Evolutionary conservation across 805 yeast species (phyloP).

Genomic region (Wickerhamiella kurtzmanii): DNA sequence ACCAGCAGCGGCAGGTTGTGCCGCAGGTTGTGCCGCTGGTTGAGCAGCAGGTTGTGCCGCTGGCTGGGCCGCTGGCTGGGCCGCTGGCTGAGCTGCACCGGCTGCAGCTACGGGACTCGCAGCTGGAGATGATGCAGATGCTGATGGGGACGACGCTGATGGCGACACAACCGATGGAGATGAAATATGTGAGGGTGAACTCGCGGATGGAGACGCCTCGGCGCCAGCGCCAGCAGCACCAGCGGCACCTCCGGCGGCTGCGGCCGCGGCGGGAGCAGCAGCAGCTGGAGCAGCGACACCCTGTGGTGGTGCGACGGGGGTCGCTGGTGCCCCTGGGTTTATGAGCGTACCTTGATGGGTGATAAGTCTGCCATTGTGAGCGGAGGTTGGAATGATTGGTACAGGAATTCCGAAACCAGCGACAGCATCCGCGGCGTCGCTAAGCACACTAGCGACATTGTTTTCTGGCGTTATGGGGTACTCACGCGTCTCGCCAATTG

Average conservation of each 20-base stretch:
- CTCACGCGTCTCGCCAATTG: conserved; percentile 37
- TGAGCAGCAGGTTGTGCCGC: no score
- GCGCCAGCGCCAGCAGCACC: no score
- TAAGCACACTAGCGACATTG: neutral
- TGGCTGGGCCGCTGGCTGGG: neutral
- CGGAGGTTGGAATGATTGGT: neutral
- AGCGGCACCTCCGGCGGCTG: neutral
- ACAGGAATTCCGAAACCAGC: neutral
- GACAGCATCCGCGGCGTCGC: neutral
- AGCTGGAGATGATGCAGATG: neutral
- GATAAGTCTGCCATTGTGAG: neutral
- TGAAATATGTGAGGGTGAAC: no score
- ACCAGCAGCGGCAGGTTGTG: conserved; percentile 1
- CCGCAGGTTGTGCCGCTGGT: no score
- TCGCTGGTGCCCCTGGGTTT: neutral
- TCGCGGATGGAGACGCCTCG: no score
- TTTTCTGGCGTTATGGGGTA: conserved; percentile 11
- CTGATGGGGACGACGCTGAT: neutral
- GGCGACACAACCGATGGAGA: conserved; percentile 1
- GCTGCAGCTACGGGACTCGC: neutral
- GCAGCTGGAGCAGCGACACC: neutral
- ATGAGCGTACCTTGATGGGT: neutral
- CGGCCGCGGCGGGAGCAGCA: neutral
- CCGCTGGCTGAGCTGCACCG: neutral
- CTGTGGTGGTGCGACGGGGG: neutral